Percentiles rank a stretch among this genome's conserved stretches.
Evolutionary conservation across 352 stramenopile genomes (phyloP).

Genomic region (Phytophthora kernoviae): DNA sequence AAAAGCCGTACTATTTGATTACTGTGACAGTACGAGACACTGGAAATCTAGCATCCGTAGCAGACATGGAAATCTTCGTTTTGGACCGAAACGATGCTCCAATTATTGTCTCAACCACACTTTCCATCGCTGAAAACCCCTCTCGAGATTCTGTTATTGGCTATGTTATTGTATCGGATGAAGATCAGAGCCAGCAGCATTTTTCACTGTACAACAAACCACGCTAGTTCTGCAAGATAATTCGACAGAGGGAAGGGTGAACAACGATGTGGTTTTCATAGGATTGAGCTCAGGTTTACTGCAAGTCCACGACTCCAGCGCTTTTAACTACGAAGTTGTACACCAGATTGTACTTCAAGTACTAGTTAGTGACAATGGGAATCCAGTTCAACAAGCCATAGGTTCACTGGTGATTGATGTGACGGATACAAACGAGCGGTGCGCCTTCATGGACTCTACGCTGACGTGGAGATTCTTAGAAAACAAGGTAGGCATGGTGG

Average conservation of each 20-base stretch:
- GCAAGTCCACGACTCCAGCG: slow-evolving; percentile 15
- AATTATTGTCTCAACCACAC: slow-evolving; percentile 7
- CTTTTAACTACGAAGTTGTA: slow-evolving; percentile 27
- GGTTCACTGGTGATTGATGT: slow-evolving; percentile 14
- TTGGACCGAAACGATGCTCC: slow-evolving; percentile 35
- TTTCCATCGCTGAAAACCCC: slow-evolving; percentile 21
- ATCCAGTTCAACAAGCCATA: slow-evolving; percentile 15
- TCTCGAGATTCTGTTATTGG: slow-evolving; percentile 6
- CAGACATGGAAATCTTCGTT: slow-evolving; percentile 16
- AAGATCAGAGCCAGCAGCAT: slow-evolving; percentile 26
- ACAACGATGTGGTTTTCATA: slow-evolving; percentile 20
- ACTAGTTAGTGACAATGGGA: slow-evolving; percentile 22
- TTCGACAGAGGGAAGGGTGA: not conserved
- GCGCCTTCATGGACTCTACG: slow-evolving; percentile 5
- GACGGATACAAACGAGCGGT: slow-evolving; percentile 22
- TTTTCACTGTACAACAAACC: slow-evolving; percentile 19
- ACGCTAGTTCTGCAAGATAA: slow-evolving; percentile 19
- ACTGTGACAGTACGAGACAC: slow-evolving; percentile 13
- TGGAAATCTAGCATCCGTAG: slow-evolving; percentile 11
- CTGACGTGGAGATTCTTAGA: slow-evolving; percentile 7
- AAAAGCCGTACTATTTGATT: slow-evolving; percentile 12
- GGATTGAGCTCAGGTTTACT: slow-evolving; percentile 10
- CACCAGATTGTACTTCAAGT: slow-evolving; percentile 9
- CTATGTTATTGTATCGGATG: slow-evolving; percentile 11
- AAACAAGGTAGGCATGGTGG: slow-evolving; percentile 20